Evolutionary conservation across 2,329 filamentous ascomycete genomes (phyloP).

Genomic region (Cladosporium sp.): DNA sequence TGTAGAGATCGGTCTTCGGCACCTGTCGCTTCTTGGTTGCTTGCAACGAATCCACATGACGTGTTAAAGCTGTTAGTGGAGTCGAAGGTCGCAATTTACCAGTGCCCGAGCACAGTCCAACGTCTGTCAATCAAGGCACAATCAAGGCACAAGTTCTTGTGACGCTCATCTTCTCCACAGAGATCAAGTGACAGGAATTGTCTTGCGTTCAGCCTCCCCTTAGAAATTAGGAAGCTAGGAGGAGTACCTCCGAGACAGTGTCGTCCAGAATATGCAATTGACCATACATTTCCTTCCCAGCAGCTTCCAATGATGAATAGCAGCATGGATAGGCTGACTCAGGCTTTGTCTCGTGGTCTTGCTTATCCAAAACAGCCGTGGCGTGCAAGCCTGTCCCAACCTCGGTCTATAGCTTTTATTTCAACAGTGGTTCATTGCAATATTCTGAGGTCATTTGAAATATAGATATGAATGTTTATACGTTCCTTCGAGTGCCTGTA

Average conservation of each 20-base stretch:
- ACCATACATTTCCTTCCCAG: neutral
- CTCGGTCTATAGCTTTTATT: no score
- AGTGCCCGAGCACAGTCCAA: neutral
- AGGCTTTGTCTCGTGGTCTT: neutral
- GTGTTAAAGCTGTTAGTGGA: neutral
- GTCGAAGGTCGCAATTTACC: neutral
- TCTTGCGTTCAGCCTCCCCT: neutral
- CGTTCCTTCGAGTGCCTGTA: neutral
- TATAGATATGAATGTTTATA: neutral
- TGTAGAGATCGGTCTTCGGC: neutral
- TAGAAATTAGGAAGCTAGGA: neutral
- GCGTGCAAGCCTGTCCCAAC: no score
- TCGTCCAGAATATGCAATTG: neutral
- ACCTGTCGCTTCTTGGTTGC: neutral
- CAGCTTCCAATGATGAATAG: neutral
- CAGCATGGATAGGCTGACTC: neutral
- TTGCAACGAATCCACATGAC: neutral
- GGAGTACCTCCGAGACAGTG: neutral
- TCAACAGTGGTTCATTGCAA: no score
- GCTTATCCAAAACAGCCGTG: neutral
- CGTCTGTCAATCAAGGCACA: slow-evolving; percentile 5
- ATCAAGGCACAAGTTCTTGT: neutral
- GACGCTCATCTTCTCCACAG: neutral
- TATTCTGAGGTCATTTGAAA: no score
- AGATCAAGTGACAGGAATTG: neutral